Evolutionary conservation across 805 yeast genomes (phyloP).

Genomic region (Sporopachydermia quercuum): DNA sequence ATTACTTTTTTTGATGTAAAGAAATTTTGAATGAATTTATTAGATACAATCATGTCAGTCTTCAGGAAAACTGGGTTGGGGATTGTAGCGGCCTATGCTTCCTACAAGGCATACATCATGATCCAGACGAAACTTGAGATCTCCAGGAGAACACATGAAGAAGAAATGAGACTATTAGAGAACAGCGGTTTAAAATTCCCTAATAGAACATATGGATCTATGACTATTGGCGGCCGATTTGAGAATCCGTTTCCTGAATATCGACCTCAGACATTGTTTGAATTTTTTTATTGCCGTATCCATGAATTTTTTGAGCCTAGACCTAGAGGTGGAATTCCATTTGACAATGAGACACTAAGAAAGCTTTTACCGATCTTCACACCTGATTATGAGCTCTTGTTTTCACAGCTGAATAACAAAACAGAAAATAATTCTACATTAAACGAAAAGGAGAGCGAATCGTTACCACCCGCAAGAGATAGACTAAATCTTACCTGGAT

Average conservation of each 20-base stretch:
- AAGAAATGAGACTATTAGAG: slow-evolving; percentile 1
- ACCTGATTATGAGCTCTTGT: slow-evolving; percentile 38
- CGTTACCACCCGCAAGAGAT: slow-evolving; percentile 21
- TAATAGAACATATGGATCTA: slow-evolving; percentile 24
- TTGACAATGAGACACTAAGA: slow-evolving; percentile 29
- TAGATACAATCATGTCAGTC: slow-evolving; percentile 2
- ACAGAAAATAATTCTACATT: slow-evolving; percentile 13
- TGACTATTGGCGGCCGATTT: slow-evolving; percentile 59
- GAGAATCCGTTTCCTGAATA: slow-evolving; percentile 88
- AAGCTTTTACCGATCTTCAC: slow-evolving; percentile 40
- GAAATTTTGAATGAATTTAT: too few species aligned
- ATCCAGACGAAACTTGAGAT: slow-evolving; percentile 5
- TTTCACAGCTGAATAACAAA: slow-evolving; percentile 13
- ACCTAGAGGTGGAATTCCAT: slow-evolving; percentile 46
- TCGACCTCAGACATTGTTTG: slow-evolving; percentile 78
- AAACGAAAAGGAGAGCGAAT: slow-evolving; percentile 10
- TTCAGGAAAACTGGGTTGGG: slow-evolving; percentile 7
- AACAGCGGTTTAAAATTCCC: slow-evolving; percentile 4
- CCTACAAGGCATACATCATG: slow-evolving; percentile 5
- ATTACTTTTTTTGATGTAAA: too few species aligned
- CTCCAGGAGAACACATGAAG: slow-evolving; percentile 7
- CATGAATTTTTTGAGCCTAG: slow-evolving; percentile 50
- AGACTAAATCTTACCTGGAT: slow-evolving; percentile 73
- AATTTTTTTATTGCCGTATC: slow-evolving; percentile 61
- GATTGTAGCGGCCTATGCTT: slow-evolving; percentile 6